Evolutionary conservation across 441 rosid species (phyloP).

Genomic region (Croton laevigatus): DNA sequence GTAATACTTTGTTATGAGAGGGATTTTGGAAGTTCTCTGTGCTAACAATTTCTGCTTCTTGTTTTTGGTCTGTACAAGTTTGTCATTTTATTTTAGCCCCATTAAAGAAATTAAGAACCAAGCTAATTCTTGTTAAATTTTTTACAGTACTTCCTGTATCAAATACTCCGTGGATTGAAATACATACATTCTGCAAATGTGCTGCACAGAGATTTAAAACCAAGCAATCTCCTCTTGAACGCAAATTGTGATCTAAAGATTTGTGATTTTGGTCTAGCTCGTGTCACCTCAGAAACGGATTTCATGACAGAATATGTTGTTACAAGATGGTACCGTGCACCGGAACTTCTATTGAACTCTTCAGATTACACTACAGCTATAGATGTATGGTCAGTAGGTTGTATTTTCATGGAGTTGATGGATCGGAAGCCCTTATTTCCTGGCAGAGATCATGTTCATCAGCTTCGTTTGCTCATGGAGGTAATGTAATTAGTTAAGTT

Average conservation of each 20-base stretch:
- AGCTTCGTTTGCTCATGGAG: constrained; percentile 77
- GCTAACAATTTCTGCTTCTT: background rate
- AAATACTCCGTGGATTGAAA: constrained; percentile 80
- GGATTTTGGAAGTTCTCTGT: background rate
- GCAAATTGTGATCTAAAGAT: constrained; percentile 71
- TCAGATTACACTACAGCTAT: constrained; percentile 75
- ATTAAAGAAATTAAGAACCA: constrained; percentile 9
- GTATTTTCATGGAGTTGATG: constrained; percentile 78
- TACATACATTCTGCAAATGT: constrained; percentile 91
- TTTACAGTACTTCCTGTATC: constrained; percentile 78
- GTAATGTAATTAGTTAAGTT: constrained; percentile 32
- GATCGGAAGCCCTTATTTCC: constrained; percentile 76
- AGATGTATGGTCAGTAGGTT: constrained; percentile 94
- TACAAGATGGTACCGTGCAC: constrained; percentile 92
- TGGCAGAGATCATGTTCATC: constrained; percentile 76
- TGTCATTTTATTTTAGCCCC: background rate
- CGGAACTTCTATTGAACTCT: constrained; percentile 74
- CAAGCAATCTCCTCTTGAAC: constrained; percentile 74
- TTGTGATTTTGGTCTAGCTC: constrained; percentile 82
- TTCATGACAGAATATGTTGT: constrained; percentile 80
- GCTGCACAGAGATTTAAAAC: constrained; percentile 86
- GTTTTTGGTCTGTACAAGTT: background rate
- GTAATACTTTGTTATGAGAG: background rate
- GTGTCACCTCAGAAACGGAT: constrained; percentile 72
- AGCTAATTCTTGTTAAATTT: constrained; percentile 8